A percentile compares a stretch with the other conserved stretches of the same genome.
These are phyloP conservation scores for Penstemon eatonii DNA, from an alignment of 257 asterid species.

Conservation along the genomic window DNA sequence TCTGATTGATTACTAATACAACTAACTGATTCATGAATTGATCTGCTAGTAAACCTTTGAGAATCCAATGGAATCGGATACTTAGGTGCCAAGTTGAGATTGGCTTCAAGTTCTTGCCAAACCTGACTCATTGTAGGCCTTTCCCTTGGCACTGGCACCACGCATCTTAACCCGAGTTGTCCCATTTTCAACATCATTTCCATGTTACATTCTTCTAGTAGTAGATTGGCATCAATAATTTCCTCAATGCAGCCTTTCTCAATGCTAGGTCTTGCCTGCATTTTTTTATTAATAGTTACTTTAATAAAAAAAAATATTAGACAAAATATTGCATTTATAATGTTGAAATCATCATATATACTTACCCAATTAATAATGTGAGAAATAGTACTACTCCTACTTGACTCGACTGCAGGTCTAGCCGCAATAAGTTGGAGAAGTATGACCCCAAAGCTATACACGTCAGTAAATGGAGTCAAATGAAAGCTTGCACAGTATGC, in stretches of 20 bases:
- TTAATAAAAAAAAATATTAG: too few species aligned
- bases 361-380: slow-evolving; percentile 79
- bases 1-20: not conserved
- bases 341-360: not conserved
- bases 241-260: slow-evolving; percentile 59
- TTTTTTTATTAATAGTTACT: not conserved
- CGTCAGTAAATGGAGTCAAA: slow-evolving; percentile 65
- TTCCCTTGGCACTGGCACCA: slow-evolving; percentile 55
- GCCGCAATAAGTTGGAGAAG: slow-evolving; percentile 74
- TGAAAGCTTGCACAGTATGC: slow-evolving; percentile 70
- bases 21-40: not conserved
- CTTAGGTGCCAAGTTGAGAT: slow-evolving; percentile 25
- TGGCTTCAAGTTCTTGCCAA: slow-evolving; percentile 60
- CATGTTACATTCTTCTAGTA: slow-evolving; percentile 58
- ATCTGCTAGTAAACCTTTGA: not conserved
- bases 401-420: slow-evolving; percentile 57
- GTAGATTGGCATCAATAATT: slow-evolving; percentile 58
- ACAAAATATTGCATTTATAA: too few species aligned
- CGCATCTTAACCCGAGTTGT: slow-evolving; percentile 60
- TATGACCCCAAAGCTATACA: slow-evolving; percentile 81
- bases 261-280: slow-evolving; percentile 68
- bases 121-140: slow-evolving; percentile 76
- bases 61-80: not conserved
- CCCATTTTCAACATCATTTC: slow-evolving; percentile 69
- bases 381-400: slow-evolving; percentile 32